phyloP scores from a whole-genome alignment of 805 yeast genomes.

The Cyberlindnera bimundalis region DNA sequence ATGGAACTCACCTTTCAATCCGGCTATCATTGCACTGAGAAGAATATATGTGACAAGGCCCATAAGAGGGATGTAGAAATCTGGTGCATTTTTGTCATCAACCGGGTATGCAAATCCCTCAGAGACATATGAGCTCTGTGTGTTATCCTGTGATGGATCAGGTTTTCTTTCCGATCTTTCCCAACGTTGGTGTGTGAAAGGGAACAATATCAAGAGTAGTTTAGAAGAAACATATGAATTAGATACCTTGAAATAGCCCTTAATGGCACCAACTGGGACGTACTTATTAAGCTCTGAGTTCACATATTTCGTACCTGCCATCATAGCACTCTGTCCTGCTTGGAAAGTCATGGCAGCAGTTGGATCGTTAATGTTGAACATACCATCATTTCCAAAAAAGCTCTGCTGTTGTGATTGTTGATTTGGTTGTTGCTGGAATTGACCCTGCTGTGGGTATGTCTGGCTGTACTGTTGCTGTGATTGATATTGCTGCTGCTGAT shows the following conservation, averaged over 20 bases:
- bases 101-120: conserved; percentile 65
- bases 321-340: conserved; percentile 80
- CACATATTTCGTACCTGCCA: conserved; percentile 75
- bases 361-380: conserved; percentile 59
- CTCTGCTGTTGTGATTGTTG: conserved; percentile 3
- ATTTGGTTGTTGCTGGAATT: conserved; percentile 7
- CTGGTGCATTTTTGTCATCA: conserved; percentile 93
- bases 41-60: conserved; percentile 84
- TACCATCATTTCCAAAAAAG: conserved; percentile 5
- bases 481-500: conserved; percentile 16
- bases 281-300: conserved; percentile 55
- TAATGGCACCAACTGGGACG: conserved; percentile 52
- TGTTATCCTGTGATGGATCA: conserved; percentile 28
- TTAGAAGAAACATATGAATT: conserved; percentile 81
- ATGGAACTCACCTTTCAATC: conserved; percentile 84
- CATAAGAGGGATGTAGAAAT: conserved; percentile 93
- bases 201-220: conserved; percentile 71
- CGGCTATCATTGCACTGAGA: conserved; percentile 79
- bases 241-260: conserved; percentile 88
- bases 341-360: conserved; percentile 83
- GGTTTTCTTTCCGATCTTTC: conserved; percentile 45
- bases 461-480: conserved; percentile 13
- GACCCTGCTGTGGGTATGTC: conserved; percentile 7
- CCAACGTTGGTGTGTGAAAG: conserved; percentile 86
- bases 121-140: conserved; percentile 5